phyloP scores from a whole-genome alignment of 768 basidiomycete species.

The Cystofilobasidium capitatum region DNA sequence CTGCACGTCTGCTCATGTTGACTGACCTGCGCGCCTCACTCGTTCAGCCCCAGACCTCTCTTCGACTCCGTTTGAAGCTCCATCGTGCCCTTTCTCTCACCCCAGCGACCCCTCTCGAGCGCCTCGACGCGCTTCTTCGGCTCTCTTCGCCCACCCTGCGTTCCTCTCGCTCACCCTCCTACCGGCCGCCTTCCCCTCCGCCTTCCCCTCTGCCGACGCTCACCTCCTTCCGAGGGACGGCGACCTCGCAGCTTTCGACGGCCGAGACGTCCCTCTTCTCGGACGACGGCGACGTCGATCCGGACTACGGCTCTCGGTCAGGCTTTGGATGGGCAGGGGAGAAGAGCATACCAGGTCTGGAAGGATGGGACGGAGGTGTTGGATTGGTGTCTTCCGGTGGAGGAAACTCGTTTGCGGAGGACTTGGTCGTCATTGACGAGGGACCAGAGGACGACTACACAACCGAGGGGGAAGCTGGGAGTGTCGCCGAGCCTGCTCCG shows the following conservation, averaged over 20 bases:
- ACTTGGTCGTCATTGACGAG: conserved; percentile 14
- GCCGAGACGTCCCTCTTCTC: conserved; percentile 4
- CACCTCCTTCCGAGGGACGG: not conserved
- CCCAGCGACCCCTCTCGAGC: not conserved
- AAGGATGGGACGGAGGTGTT: not conserved
- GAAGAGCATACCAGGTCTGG: not conserved
- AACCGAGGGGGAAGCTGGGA: not conserved
- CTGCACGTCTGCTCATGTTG: too few relatives aligned
- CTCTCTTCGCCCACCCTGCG: not conserved
- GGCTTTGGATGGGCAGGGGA: not conserved
- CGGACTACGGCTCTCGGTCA: not conserved
- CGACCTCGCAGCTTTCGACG: not conserved
- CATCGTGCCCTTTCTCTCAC: not conserved
- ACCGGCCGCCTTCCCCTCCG: not conserved
- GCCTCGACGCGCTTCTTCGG: not conserved
- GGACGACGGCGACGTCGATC: not conserved
- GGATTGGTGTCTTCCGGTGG: not conserved
- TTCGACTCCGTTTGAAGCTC: too few relatives aligned
- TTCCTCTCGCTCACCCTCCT: not conserved
- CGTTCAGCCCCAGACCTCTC: too few relatives aligned
- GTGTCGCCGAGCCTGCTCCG: not conserved
- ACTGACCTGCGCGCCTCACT: too few relatives aligned
- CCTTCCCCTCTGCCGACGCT: not conserved
- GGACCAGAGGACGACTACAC: not conserved
- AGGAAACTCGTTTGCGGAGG: conserved; percentile 4